Evolutionary conservation across 345 rosid genomes (phyloP).

Genomic region (Trapa bicornis): DNA sequence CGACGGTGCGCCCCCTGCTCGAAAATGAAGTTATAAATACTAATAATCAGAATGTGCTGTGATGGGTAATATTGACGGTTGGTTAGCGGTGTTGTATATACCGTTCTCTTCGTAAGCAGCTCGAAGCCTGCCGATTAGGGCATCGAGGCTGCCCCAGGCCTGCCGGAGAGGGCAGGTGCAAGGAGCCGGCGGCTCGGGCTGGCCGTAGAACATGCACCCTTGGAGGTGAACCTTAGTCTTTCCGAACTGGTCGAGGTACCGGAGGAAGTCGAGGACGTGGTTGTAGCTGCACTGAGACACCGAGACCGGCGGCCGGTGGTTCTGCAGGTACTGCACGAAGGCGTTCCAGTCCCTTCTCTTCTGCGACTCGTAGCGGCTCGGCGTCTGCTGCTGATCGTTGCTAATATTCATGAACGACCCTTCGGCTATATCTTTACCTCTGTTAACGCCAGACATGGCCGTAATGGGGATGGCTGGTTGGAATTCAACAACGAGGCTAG

Average conservation of each 20-base stretch:
- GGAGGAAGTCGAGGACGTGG: constrained; percentile 56
- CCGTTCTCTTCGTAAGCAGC: constrained; percentile 84
- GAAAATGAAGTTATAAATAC: neutral
- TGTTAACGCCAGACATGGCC: constrained; percentile 26
- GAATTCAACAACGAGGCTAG: neutral
- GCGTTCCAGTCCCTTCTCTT: constrained; percentile 79
- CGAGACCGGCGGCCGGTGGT: constrained; percentile 57
- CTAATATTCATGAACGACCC: constrained; percentile 14
- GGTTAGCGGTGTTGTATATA: neutral
- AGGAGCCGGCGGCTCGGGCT: constrained; percentile 88
- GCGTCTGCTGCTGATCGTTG: constrained; percentile 19
- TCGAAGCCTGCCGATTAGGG: constrained; percentile 75
- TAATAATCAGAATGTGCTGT: no score
- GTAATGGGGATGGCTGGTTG: neutral
- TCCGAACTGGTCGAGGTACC: constrained; percentile 70
- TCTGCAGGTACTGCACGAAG: constrained; percentile 55
- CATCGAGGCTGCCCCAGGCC: constrained; percentile 93
- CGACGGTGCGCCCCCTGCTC: constrained; percentile 42
- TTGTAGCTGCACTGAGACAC: constrained; percentile 51
- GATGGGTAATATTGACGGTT: no score
- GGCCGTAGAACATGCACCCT: constrained; percentile 73
- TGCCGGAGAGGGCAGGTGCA: constrained; percentile 77
- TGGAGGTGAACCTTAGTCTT: constrained; percentile 68
- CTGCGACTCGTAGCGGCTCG: constrained; percentile 70
- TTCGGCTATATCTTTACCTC: constrained; percentile 31